Conservation (phyloP, 805 yeast genomes). For the Starmerella powellii region DNA sequence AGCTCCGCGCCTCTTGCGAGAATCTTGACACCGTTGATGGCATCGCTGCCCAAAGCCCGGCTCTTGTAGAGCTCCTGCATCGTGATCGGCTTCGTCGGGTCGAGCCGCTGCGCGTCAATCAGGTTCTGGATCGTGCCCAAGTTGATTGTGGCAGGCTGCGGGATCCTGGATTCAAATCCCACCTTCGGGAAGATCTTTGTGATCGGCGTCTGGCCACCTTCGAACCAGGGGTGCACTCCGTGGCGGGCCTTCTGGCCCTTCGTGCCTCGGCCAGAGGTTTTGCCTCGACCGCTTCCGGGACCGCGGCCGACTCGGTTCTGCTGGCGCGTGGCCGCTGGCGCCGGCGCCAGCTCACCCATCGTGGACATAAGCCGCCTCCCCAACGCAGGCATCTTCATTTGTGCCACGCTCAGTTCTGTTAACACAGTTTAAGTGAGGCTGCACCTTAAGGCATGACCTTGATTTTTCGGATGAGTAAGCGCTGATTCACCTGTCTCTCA, state of each 20-base stretch:
- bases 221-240: constrained; percentile 82
- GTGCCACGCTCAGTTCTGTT: not conserved
- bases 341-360: constrained; percentile 25
- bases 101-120: constrained; percentile 54
- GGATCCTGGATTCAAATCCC: constrained; percentile 48
- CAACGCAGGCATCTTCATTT: constrained; percentile 6
- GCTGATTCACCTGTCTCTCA: no score
- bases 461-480: no score
- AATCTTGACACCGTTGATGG: constrained; percentile 71
- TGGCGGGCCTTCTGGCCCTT: constrained; percentile 98
- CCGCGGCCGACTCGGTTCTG: constrained; percentile 80
- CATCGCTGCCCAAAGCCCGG: constrained; percentile 42
- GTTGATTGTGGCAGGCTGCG: constrained; percentile 40
- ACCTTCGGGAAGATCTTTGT: constrained; percentile 73
- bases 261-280: constrained; percentile 93
- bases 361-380: constrained; percentile 15
- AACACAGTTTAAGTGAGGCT: no score
- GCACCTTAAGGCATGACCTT: no score
- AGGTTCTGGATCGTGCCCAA: constrained; percentile 59
- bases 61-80: constrained; percentile 65
- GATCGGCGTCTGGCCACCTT: constrained; percentile 97
- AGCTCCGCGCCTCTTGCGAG: constrained; percentile 48
- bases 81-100: constrained; percentile 41
- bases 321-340: constrained; percentile 28
- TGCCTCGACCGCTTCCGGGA: constrained; percentile 77